Base-by-base conservation (phyloP, 192 early-diverging fungal species). In the Entomortierella parvispora region DNA sequence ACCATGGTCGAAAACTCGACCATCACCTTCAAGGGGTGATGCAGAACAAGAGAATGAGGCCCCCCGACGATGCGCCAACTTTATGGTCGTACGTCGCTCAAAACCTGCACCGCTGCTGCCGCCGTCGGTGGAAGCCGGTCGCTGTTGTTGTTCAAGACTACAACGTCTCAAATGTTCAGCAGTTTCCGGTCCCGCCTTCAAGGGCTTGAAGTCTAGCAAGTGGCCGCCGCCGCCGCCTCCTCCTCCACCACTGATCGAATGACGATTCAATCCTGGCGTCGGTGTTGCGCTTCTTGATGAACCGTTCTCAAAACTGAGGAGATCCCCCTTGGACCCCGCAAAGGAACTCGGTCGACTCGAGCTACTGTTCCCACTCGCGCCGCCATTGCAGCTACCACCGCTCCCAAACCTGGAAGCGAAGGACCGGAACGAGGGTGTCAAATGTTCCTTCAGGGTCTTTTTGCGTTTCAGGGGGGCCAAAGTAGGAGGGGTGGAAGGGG, bases 151-250 rank as follows among this genome's bases (percentile, higher is more conserved):
- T 10, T 47, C 28, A 25, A 29, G 33, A 46, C 60, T 33, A 53
- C 44, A 42, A 56, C 23, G 50, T 22, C 23, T 14, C 37, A 40
- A 25, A 23, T 58, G 56, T 43, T 72, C 70, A 20, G 11, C 62
- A 22, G 62, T 65, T 43, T 64, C 74, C 18, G 74, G 74, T 44
- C 74, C 74, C 2, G 46, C 25, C 29, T 48, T 43, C 15, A 77
- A 47, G 18, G 65, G 74, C 18, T 62, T 68, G 48, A 77, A 77
- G 25, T 77, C 74, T 14, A 47, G 20, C 65, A 77, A 57, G 20
- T 68, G 74, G n/a, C n/a, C n/a, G n/a, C n/a, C n/a, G n/a, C n/a
- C n/a, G n/a, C n/a, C n/a, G n/a, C n/a, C n/a, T n/a, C n/a, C n/a
- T n/a, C n/a, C n/a, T n/a, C n/a, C n/a, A 25, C 45, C 54, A 34